Evolutionary conservation across 768 basidiomycete genomes (phyloP).

Genomic region (Cubamyces lactineus): DNA sequence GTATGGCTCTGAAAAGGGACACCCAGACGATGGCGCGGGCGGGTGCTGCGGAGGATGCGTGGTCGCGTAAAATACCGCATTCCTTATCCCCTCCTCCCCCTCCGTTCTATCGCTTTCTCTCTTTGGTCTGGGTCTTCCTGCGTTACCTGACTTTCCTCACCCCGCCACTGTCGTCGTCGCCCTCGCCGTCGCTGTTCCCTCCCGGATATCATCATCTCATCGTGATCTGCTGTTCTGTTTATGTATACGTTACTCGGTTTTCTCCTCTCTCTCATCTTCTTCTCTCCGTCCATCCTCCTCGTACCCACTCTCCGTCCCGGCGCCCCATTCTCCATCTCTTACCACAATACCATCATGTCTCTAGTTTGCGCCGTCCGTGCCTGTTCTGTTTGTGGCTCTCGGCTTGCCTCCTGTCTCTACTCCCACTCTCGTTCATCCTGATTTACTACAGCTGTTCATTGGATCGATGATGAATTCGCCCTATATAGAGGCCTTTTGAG

Average conservation of each 20-base stretch:
- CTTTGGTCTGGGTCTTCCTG: constrained; percentile 20
- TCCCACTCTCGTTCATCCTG: constrained; percentile 7
- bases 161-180: constrained; percentile 12
- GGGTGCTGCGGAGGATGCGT: constrained; percentile 76
- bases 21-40: constrained; percentile 54
- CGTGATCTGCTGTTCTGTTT: constrained; percentile 23
- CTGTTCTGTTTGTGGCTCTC: constrained; percentile 7
- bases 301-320: background rate
- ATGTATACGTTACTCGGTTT: constrained; percentile 21
- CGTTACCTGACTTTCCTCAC: constrained; percentile 19
- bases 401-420: constrained; percentile 13
- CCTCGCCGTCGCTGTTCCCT: constrained; percentile 6
- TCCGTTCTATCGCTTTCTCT: background rate
- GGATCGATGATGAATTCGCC: constrained; percentile 4
- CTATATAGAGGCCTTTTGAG: constrained; percentile 6
- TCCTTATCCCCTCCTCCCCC: background rate
- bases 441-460: constrained; percentile 2
- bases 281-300: background rate
- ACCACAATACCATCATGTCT: constrained; percentile 6
- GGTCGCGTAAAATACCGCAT: constrained; percentile 43
- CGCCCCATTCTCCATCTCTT: background rate
- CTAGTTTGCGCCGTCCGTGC: constrained; percentile 7
- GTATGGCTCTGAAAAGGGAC: constrained; percentile 49
- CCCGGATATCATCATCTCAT: constrained; percentile 21
- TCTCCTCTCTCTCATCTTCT: background rate